Conservation (phyloP, 495 filamentous ascomycete genomes). For the Cenococcum geophilum region DNA sequence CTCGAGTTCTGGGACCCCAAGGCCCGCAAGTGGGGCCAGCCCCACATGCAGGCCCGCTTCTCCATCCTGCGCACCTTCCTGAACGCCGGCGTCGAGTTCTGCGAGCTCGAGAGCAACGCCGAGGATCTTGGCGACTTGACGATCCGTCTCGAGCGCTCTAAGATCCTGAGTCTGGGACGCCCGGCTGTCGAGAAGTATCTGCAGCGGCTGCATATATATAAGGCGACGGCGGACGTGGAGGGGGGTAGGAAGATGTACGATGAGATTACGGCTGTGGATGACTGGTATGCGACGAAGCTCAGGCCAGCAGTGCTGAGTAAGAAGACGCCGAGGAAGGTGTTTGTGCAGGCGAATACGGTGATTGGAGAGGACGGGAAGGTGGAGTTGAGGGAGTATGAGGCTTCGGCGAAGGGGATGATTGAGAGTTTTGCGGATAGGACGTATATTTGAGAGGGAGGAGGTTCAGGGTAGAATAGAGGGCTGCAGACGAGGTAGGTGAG, state of each 20-base stretch:
- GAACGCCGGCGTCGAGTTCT: slow-evolving; percentile 74
- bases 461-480: neutral
- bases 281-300: slow-evolving; percentile 72
- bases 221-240: slow-evolving; percentile 79
- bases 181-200: slow-evolving; percentile 81
- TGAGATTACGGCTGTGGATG: slow-evolving; percentile 72
- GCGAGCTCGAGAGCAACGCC: slow-evolving; percentile 65
- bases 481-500: neutral
- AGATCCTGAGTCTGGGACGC: slow-evolving; percentile 60
- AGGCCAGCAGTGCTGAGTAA: slow-evolving; percentile 72
- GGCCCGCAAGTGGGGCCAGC: slow-evolving; percentile 85
- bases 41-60: slow-evolving; percentile 92
- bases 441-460: slow-evolving; percentile 33
- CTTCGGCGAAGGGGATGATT: slow-evolving; percentile 77
- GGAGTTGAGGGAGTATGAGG: slow-evolving; percentile 80
- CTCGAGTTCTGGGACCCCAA: slow-evolving; percentile 88
- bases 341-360: slow-evolving; percentile 88
- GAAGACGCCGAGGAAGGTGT: slow-evolving; percentile 90
- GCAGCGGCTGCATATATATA: slow-evolving; percentile 87
- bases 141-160: slow-evolving; percentile 72
- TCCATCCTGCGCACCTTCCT: slow-evolving; percentile 85
- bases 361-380: slow-evolving; percentile 70
- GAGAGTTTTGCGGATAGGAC: slow-evolving; percentile 82
- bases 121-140: slow-evolving; percentile 74
- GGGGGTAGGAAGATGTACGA: slow-evolving; percentile 70